A percentile compares a stretch with the other conserved stretches of the same genome.
Evolutionary conservation across 129 eudicot species (phyloP).

Genomic region (Calendula officinalis): DNA sequence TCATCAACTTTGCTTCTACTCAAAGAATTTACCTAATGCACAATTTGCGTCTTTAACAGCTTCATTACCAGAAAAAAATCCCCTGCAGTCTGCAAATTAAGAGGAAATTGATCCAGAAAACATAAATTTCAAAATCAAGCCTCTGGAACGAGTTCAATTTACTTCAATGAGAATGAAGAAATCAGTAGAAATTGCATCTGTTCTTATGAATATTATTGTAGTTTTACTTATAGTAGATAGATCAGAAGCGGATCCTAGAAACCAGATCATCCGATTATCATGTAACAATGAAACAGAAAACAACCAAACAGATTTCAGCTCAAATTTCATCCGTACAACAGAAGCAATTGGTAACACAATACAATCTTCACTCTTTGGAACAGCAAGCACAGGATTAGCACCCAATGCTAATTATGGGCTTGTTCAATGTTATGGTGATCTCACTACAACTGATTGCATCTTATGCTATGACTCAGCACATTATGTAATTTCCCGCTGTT

Average conservation of each 20-base stretch:
- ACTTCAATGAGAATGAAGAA: constrained; percentile 24
- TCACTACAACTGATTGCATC: constrained; percentile 59
- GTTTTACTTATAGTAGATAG: constrained; percentile 32
- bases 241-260: constrained; percentile 56
- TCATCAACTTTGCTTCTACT: constrained; percentile 26
- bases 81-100: constrained; percentile 16
- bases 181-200: constrained; percentile 1
- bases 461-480: constrained; percentile 71
- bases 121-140: constrained; percentile 17
- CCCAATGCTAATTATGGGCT: constrained; percentile 48
- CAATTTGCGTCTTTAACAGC: constrained; percentile 29
- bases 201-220: constrained; percentile 21
- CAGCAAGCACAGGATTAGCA: constrained; percentile 48
- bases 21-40: constrained; percentile 21
- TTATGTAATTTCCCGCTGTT: constrained; percentile 60
- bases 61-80: constrained; percentile 28
- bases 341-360: constrained; percentile 46
- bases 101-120: constrained; percentile 6
- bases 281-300: constrained; percentile 40
- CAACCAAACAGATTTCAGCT: constrained; percentile 30
- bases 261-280: constrained; percentile 36
- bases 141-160: neutral
- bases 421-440: constrained; percentile 80
- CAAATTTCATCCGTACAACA: constrained; percentile 54
- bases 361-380: constrained; percentile 45